Base-by-base conservation (phyloP, 106 monocot genomes). In the Agapanthus africanus region DNA sequence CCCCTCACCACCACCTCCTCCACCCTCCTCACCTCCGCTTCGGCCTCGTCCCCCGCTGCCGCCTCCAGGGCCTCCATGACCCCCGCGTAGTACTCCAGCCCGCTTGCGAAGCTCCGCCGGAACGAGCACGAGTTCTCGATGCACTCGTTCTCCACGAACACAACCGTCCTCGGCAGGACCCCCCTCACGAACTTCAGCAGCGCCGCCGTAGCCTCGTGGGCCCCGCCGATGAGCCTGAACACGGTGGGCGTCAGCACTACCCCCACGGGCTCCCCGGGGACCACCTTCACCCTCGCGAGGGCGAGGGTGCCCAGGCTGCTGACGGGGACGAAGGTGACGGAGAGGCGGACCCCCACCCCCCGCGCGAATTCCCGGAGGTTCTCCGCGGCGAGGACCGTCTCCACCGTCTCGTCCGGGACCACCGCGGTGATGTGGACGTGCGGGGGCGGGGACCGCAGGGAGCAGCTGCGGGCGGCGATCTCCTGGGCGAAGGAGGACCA, bases 401-500 rank as follows among this genome's bases (percentile, higher is more conserved):
- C 90, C 4, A 76, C 63, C 0, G 85, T 71, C 56, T 81, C 88
- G 19, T 83, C 85, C 16, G 74, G 42, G 19, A 88, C 79, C 38
- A 95, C 74, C 59, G 88, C 95, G 5, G 86, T 95, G 72, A 95
- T 67, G 10, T 79, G 83, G 37, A 95, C 39, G 1, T 32, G 47
- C 2, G 66, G 66, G 4, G 66, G 66, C 2, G 79, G 47, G 0
- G 51, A 2, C 11, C 71, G 73, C 11, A 77, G 54, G 44, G 74
- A n/a, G 44, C 77, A 63, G 67, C 78, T 79, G 11, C 85, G 84
- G 4, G 80, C 73, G 16, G 83, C 85, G 39, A 95, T 32, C 57
- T 91, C 95, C 37, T 95, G 95, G 37, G 78, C 47, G 80, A 91
- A 95, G 46, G 95, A 95, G 26, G 95, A 85, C 95, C 91, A 95